Percentiles rank a stretch among this genome's conserved stretches.
These are phyloP conservation scores for Apiospora malaysiana DNA, from an alignment of 2,329 filamentous ascomycete genomes.

Conservation along the genomic window DNA sequence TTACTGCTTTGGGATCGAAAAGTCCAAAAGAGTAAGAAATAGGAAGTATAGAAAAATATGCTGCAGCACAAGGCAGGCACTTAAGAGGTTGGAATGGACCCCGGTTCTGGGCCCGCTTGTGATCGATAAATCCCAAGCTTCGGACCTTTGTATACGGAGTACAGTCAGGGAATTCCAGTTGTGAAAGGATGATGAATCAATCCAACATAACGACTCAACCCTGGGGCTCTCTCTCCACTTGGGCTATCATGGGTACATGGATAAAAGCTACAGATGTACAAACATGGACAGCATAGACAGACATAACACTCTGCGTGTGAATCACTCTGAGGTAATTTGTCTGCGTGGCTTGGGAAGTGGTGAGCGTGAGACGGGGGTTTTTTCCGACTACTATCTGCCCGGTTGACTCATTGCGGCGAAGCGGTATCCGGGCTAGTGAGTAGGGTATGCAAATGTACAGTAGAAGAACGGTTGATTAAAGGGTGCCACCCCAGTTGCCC, in stretches of 20 bases:
- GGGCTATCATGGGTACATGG: background rate
- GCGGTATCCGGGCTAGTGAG: background rate
- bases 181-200: background rate
- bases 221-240: background rate
- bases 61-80: background rate
- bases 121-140: background rate
- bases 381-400: background rate
- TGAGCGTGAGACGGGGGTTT: background rate
- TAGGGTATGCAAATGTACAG: background rate
- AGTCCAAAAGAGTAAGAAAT: background rate
- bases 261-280: background rate
- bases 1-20: background rate
- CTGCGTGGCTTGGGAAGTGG: slow-evolving; percentile 4
- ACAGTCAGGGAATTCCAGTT: background rate
- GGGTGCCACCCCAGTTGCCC: background rate
- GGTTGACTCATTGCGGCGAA: slow-evolving; percentile 16
- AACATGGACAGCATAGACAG: background rate
- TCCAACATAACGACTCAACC: background rate
- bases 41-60: background rate
- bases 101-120: slow-evolving; percentile 14
- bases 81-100: slow-evolving; percentile 13
- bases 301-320: no score
- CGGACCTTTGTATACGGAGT: background rate
- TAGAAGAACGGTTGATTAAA: background rate
- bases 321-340: slow-evolving; percentile 5